Conservation (phyloP, 2,329 filamentous ascomycete species). For the Aspergillus versicolor region DNA sequence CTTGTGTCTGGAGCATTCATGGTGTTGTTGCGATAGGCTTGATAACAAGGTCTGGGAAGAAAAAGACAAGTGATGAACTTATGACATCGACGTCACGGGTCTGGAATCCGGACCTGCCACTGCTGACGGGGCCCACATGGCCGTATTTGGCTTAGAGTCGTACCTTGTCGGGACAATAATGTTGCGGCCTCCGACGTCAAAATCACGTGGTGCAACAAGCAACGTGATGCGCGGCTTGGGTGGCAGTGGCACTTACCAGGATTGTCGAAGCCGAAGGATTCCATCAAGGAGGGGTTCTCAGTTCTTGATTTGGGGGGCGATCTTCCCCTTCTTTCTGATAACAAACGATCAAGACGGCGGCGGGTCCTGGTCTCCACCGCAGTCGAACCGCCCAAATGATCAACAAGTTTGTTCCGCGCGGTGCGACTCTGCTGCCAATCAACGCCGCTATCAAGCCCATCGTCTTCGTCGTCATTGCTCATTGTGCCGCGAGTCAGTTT, state of each 20-base stretch:
- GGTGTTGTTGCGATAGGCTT: constrained; percentile 20
- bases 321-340: background rate
- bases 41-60: background rate
- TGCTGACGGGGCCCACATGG: background rate
- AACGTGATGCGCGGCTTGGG: too few relatives aligned
- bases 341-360: background rate
- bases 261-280: background rate
- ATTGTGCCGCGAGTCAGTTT: background rate
- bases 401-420: constrained; percentile 4
- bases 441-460: background rate
- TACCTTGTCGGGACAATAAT: background rate
- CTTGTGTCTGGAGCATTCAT: constrained; percentile 26
- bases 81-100: constrained; percentile 16
- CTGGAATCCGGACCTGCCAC: background rate
- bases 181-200: background rate
- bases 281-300: background rate
- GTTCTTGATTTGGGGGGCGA: background rate
- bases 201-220: background rate
- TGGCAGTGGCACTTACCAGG: background rate
- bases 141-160: background rate
- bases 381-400: constrained; percentile 2
- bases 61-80: constrained; percentile 3
- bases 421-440: constrained; percentile 8
- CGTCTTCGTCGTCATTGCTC: background rate
- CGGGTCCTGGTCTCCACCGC: background rate